A percentile compares a stretch with the other conserved stretches of the same genome.
phyloP scores from a whole-genome alignment of 371 early-diverging fungal genomes.

The Mortierella sp. region DNA sequence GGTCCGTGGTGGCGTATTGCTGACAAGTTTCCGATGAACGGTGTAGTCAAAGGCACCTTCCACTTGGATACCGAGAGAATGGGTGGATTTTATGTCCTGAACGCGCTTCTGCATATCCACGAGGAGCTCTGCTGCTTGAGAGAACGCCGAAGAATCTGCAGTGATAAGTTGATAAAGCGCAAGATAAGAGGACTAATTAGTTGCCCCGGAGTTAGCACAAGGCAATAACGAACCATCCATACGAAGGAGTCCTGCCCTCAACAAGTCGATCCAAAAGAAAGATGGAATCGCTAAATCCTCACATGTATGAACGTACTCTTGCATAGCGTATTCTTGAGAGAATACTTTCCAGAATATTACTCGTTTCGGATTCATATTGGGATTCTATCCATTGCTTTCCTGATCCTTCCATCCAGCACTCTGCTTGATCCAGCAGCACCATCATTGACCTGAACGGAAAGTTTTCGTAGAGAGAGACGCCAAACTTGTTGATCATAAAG shows the following conservation, averaged over 20 bases:
- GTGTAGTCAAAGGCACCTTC: slow-evolving; percentile 71
- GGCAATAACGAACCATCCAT: slow-evolving; percentile 2
- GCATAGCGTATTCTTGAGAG: slow-evolving; percentile 25
- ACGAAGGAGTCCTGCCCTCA: too few species aligned
- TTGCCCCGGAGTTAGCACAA: slow-evolving; percentile 33
- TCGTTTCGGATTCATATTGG: slow-evolving; percentile 17
- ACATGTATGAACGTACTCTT: slow-evolving; percentile 33
- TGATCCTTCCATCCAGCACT: slow-evolving; percentile 39
- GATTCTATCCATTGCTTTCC: slow-evolving; percentile 45
- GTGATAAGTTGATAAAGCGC: slow-evolving; percentile 38
- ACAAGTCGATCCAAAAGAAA: too few species aligned
- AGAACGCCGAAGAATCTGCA: slow-evolving; percentile 34
- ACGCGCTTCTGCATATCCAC: slow-evolving; percentile 15
- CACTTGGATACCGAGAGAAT: slow-evolving; percentile 12
- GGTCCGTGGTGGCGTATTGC: slow-evolving; percentile 79
- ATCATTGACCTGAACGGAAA: slow-evolving; percentile 58
- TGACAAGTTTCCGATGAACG: slow-evolving; percentile 73
- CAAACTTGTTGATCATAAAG: slow-evolving; percentile 73
- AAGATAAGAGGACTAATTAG: slow-evolving; percentile 47
- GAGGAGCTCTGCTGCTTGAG: slow-evolving; percentile 17
- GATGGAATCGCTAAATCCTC: background rate
- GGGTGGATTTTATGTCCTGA: slow-evolving; percentile 15
- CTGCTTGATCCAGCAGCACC: slow-evolving; percentile 62
- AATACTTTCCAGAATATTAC: slow-evolving; percentile 10
- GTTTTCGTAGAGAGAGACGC: slow-evolving; percentile 66